Evolutionary conservation across 768 basidiomycete genomes (phyloP).

Genomic region (Chalciporus sphaerocephalus): DNA sequence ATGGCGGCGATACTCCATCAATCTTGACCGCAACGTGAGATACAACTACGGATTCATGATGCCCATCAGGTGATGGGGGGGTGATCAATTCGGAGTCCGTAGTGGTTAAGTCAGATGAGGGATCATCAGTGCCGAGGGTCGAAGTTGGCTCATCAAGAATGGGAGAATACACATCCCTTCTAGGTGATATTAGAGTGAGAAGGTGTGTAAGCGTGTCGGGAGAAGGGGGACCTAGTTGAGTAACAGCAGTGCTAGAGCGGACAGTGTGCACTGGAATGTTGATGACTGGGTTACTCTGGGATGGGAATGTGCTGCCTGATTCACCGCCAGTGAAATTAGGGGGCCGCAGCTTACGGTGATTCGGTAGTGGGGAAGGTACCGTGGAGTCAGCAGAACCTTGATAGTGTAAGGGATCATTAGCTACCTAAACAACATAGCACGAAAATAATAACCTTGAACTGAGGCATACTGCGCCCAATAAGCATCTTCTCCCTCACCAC

Average conservation of each 20-base stretch:
- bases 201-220: conserved; percentile 23
- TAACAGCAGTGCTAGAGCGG: conserved; percentile 10
- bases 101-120: conserved; percentile 13
- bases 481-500: conserved; percentile 46
- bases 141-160: conserved; percentile 10
- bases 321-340: conserved; percentile 2
- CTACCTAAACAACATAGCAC: no score
- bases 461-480: conserved; percentile 75
- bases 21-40: conserved; percentile 16
- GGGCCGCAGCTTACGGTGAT: conserved; percentile 25
- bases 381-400: conserved; percentile 72
- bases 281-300: conserved; percentile 7
- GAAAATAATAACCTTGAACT: conserved; percentile 52
- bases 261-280: conserved; percentile 18
- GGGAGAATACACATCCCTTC: conserved; percentile 15
- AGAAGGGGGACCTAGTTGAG: conserved; percentile 22
- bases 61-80: conserved; percentile 13
- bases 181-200: conserved; percentile 25
- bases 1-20: conserved; percentile 8
- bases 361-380: conserved; percentile 46
- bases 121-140: conserved; percentile 5
- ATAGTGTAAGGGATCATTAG: conserved; percentile 3
- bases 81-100: conserved; percentile 25
- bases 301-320: conserved; percentile 1
- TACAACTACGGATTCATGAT: conserved; percentile 8